Evolutionary conservation across 2,329 filamentous ascomycete genomes (phyloP).

Genomic region (Trichoderma lentiforme): DNA sequence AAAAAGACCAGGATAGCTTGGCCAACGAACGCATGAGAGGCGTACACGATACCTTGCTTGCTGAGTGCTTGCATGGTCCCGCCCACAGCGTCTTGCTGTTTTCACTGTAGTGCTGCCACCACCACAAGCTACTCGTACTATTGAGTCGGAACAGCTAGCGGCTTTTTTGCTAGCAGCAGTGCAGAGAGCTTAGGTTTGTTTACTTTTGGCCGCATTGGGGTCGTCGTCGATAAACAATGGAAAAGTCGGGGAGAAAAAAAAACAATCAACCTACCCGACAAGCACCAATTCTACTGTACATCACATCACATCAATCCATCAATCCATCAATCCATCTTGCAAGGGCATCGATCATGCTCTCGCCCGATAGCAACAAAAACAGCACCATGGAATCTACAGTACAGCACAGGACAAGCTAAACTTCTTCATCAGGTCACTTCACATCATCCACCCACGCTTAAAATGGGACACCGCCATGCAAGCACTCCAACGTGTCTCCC

Average conservation of each 20-base stretch:
- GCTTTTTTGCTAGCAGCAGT: neutral
- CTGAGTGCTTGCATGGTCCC: constrained; percentile 20
- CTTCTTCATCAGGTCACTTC: neutral
- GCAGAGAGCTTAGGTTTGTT: neutral
- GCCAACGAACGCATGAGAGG: constrained; percentile 16
- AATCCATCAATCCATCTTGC: neutral
- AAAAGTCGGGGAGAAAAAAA: neutral
- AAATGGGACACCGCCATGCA: constrained; percentile 10
- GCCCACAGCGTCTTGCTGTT: constrained; percentile 20
- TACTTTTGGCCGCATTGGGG: constrained; percentile 12
- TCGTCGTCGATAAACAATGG: constrained; percentile 3
- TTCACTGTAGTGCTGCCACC: neutral
- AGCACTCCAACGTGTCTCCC: constrained; percentile 13
- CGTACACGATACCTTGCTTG: constrained; percentile 16
- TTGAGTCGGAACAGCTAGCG: neutral
- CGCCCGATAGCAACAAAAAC: neutral
- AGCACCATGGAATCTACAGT: neutral
- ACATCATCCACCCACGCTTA: neutral
- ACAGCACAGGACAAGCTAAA: neutral
- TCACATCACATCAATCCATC: neutral
- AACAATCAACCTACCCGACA: neutral
- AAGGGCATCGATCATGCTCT: neutral
- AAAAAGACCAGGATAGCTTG: constrained; percentile 6
- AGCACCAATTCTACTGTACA: neutral
- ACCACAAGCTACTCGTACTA: neutral